Evolutionary conservation across 345 rosid species (phyloP).

Genomic region (Eucalyptus virginea): DNA sequence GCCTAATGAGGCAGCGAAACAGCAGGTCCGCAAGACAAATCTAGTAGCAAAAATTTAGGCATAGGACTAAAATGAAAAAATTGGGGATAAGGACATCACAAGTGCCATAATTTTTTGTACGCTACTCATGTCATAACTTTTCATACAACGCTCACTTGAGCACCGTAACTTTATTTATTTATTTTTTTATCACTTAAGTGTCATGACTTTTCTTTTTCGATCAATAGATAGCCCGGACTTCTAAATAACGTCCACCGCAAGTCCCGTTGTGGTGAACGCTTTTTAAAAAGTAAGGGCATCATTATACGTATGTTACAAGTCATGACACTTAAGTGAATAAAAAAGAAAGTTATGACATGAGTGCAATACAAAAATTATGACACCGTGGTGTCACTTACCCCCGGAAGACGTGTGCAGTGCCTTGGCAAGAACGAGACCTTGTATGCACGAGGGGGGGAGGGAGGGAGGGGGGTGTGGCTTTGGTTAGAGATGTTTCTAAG

Average conservation of each 20-base stretch:
- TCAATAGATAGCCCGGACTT: not conserved
- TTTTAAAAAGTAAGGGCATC: not conserved
- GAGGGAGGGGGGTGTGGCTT: not conserved
- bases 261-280: not conserved
- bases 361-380: not conserved
- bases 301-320: accelerated
- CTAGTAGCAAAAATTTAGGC: not conserved
- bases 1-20: not conserved
- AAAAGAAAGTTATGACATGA: not conserved
- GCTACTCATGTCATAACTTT: not conserved
- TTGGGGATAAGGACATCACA: not conserved
- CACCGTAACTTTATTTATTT: not conserved
- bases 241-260: not conserved
- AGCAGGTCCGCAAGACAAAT: not conserved
- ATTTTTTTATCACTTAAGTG: not conserved
- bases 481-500: not conserved
- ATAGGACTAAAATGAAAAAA: not conserved
- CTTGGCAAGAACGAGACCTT: not conserved
- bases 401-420: not conserved
- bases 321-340: not conserved
- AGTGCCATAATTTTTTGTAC: not conserved
- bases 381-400: not conserved
- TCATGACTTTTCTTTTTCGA: not conserved
- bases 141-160: not conserved
- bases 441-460: not conserved